phyloP scores from a whole-genome alignment of 148 eudicot genomes.

The Cornus suecica region DNA sequence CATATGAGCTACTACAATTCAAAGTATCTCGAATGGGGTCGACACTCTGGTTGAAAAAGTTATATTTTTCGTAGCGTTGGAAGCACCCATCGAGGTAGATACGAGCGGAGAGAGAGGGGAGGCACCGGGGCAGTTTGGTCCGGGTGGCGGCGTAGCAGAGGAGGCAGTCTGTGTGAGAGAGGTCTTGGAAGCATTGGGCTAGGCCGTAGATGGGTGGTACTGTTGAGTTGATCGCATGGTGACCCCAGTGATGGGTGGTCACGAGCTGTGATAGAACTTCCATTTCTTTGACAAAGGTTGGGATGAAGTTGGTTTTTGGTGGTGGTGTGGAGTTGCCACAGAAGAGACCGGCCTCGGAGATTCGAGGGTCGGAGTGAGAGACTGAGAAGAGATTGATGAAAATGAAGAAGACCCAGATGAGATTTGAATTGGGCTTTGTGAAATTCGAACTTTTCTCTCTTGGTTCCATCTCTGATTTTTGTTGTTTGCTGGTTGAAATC shows the following conservation, averaged over 20 bases:
- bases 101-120: slow-evolving; percentile 19
- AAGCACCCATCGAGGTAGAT: slow-evolving; percentile 38
- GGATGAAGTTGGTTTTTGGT: neutral
- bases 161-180: slow-evolving; percentile 26
- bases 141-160: slow-evolving; percentile 36
- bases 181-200: slow-evolving; percentile 32
- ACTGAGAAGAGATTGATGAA: slow-evolving; percentile 10
- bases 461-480: neutral
- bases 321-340: slow-evolving; percentile 24
- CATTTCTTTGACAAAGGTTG: slow-evolving; percentile 6
- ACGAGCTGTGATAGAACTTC: slow-evolving; percentile 8
- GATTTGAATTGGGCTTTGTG: neutral
- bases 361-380: slow-evolving; percentile 28
- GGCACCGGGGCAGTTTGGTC: slow-evolving; percentile 31
- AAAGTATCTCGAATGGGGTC: slow-evolving; percentile 23
- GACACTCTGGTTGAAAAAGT: slow-evolving; percentile 20
- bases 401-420: slow-evolving; percentile 4
- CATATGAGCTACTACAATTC: slow-evolving; percentile 25
- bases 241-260: neutral
- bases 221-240: neutral
- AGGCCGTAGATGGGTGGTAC: slow-evolving; percentile 15
- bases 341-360: slow-evolving; percentile 23
- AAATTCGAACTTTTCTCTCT: neutral
- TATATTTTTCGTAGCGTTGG: slow-evolving; percentile 25
- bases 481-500: neutral